Conservation (phyloP, 179 eudicot species). For the Sideroxylon spinosum region DNA sequence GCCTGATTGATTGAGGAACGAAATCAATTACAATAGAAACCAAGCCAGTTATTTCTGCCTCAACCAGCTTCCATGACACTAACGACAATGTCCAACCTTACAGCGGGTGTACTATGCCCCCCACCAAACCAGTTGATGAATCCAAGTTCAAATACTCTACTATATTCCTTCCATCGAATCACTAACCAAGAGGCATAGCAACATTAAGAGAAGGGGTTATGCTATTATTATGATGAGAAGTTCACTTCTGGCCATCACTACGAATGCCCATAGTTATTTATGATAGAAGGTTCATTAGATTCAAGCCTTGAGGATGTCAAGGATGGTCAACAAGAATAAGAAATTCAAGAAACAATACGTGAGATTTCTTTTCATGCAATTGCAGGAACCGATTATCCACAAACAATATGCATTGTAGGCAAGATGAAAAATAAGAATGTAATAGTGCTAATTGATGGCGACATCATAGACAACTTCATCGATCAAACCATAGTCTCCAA, state of each 20-base stretch:
- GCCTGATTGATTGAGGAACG: no score
- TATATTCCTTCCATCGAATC: not conserved
- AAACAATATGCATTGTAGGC: conserved; percentile 9
- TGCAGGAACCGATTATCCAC: not conserved
- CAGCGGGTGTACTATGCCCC: no score
- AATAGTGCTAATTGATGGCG: conserved; percentile 11
- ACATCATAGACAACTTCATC: conserved; percentile 17
- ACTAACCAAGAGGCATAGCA: not conserved
- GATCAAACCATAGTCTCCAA: conserved; percentile 12
- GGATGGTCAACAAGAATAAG: not conserved
- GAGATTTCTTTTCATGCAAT: conserved; percentile 21
- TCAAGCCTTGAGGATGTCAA: not conserved
- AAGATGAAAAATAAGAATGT: conserved; percentile 15
- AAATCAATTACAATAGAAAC: no score
- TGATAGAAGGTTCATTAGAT: conserved; percentile 2
- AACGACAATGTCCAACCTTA: no score
- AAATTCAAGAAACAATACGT: not conserved
- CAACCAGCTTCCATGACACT: no score
- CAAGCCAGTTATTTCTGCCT: no score
- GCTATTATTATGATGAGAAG: conserved; percentile 13
- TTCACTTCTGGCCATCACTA: conserved; percentile 4
- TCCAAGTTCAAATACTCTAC: no score
- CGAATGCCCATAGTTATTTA: not conserved
- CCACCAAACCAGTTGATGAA: no score
- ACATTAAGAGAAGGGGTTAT: conserved; percentile 1